A percentile compares a stretch with the other conserved stretches of the same genome.
Conservation (phyloP, 768 basidiomycete genomes). For the Lactifluus piperatus region DNA sequence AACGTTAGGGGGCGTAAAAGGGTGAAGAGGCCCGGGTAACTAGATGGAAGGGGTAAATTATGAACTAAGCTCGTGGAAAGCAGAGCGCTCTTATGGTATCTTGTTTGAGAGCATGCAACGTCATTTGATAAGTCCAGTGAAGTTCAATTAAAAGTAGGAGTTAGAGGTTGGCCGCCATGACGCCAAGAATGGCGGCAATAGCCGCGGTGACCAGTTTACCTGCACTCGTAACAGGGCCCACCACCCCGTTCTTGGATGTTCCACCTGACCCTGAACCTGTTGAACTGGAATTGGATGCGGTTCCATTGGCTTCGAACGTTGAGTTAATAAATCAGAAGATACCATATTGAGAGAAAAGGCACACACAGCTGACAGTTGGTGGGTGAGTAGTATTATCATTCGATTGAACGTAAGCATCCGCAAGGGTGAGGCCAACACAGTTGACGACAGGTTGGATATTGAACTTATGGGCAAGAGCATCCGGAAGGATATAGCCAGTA, state of each 20-base stretch:
- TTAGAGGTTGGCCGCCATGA: background rate
- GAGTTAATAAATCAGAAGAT: background rate
- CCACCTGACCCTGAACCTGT: background rate
- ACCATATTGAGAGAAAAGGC: background rate
- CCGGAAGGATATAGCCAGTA: slow-evolving; percentile 78
- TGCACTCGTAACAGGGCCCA: background rate
- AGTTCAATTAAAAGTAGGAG: background rate
- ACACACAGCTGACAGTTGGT: slow-evolving; percentile 27
- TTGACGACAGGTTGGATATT: slow-evolving; percentile 60
- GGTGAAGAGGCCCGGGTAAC: background rate
- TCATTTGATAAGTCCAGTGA: background rate
- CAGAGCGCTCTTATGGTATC: slow-evolving; percentile 4
- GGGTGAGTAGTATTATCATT: slow-evolving; percentile 63
- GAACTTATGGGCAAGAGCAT: slow-evolving; percentile 63
- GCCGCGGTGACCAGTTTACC: background rate
- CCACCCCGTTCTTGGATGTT: background rate
- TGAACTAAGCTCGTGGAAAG: background rate
- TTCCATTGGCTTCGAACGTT: too few species aligned
- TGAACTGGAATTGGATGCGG: background rate
- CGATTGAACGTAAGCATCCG: slow-evolving; percentile 76
- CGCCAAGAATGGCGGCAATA: background rate
- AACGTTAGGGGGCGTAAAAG: background rate
- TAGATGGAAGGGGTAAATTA: background rate
- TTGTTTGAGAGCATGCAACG: background rate
- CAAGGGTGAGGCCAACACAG: slow-evolving; percentile 51